Percentiles rank a stretch among this genome's conserved stretches.
phyloP scores from a whole-genome alignment of 192 early-diverging fungal species.

The Chytriomyces sp. region DNA sequence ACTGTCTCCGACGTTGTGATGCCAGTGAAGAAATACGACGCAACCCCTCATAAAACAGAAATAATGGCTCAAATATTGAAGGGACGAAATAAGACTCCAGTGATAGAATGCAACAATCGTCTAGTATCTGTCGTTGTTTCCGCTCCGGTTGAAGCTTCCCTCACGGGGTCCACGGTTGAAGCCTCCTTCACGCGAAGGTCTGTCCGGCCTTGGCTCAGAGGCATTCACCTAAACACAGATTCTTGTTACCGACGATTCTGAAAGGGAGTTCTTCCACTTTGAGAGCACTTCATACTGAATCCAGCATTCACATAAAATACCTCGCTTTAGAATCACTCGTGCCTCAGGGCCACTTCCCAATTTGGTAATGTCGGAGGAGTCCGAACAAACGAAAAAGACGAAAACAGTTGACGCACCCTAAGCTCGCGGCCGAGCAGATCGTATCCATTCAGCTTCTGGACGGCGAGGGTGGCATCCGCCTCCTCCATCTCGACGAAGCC shows the following conservation, averaged over 20 bases:
- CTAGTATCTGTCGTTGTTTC: slow-evolving; percentile 20
- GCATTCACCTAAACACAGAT: background rate
- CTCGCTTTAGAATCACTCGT: too few relatives aligned
- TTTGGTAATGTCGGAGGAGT: too few relatives aligned
- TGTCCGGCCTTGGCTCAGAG: background rate
- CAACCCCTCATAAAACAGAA: background rate
- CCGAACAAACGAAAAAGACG: background rate
- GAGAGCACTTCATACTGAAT: too few relatives aligned
- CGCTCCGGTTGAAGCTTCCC: background rate
- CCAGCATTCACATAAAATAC: too few relatives aligned
- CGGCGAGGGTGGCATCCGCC: slow-evolving; percentile 32
- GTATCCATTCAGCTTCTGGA: slow-evolving; percentile 37
- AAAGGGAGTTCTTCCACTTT: background rate
- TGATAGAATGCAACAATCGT: background rate
- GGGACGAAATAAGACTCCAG: background rate
- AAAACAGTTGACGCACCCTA: slow-evolving; percentile 27
- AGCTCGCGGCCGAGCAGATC: slow-evolving; percentile 39
- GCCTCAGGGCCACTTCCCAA: too few relatives aligned
- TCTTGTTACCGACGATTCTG: background rate
- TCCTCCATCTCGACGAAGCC: slow-evolving; percentile 48
- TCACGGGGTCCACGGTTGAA: slow-evolving; percentile 5
- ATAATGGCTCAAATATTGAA: background rate
- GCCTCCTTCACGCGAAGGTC: slow-evolving; percentile 11
- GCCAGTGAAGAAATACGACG: background rate
- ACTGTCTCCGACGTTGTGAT: too few relatives aligned